Evolutionary conservation across 257 asterid genomes (phyloP).

Genomic region (Solanum ossicruentum): DNA sequence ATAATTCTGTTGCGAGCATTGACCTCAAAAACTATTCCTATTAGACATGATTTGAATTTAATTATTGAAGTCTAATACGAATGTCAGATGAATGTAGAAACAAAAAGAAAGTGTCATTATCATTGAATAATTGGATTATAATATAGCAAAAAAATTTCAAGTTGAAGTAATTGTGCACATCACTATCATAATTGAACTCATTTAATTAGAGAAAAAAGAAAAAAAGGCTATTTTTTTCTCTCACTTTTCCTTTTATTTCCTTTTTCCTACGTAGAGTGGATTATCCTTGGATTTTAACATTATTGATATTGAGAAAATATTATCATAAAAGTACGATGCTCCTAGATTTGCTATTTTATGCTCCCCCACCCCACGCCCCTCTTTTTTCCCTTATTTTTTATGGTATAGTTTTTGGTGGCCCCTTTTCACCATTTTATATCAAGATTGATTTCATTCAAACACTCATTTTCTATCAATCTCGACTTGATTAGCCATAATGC

Average conservation of each 20-base stretch:
- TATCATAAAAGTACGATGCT: conserved; percentile 19
- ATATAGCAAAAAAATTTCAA: background rate
- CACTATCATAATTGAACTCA: background rate
- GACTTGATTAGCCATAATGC: conserved; percentile 13
- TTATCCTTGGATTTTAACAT: conserved; percentile 11
- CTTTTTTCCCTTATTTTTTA: background rate
- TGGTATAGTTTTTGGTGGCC: conserved; percentile 15
- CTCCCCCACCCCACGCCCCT: background rate
- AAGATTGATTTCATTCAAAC: conserved; percentile 13
- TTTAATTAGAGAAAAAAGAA: background rate
- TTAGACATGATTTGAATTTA: background rate
- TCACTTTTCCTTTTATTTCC: background rate
- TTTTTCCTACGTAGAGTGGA: conserved; percentile 20
- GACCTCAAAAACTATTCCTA: background rate
- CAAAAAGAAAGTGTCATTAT: background rate
- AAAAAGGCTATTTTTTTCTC: too few species aligned
- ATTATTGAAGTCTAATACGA: background rate
- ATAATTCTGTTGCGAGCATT: fast-evolving
- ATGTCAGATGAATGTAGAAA: background rate
- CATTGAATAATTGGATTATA: background rate
- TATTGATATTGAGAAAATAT: conserved; percentile 12
- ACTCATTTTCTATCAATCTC: background rate
- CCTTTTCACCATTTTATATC: background rate
- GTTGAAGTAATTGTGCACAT: background rate
- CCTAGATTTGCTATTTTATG: conserved; percentile 14